Evolutionary conservation across 2,329 filamentous ascomycete genomes (phyloP).

Genomic region (Ploettnerulaceae sp.): DNA sequence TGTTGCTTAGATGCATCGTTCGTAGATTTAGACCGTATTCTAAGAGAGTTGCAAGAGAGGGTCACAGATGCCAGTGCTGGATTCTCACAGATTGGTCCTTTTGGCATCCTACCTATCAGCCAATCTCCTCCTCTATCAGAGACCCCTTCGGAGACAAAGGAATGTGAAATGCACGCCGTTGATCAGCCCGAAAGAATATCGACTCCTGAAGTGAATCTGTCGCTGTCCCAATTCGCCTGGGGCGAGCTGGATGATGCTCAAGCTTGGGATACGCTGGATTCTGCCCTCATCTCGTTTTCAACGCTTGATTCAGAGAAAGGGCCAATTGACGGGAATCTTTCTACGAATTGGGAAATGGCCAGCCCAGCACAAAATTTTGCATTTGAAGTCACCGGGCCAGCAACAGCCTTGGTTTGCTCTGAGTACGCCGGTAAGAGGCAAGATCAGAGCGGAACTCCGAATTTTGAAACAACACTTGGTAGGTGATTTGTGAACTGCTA

Average conservation of each 20-base stretch:
- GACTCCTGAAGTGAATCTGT: slow-evolving; percentile 7
- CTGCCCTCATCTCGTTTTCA: slow-evolving; percentile 5
- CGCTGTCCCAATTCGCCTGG: slow-evolving; percentile 6
- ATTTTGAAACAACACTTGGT: not conserved
- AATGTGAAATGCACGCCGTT: not conserved
- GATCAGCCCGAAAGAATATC: not conserved
- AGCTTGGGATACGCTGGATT: slow-evolving; percentile 6
- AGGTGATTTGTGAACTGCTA: too few species aligned
- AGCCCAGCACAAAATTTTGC: not conserved
- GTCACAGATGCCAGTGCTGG: not conserved
- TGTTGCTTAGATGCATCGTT: slow-evolving; percentile 10
- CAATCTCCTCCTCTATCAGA: not conserved
- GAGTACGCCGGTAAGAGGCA: not conserved
- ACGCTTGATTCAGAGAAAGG: slow-evolving; percentile 3
- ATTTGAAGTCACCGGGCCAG: not conserved
- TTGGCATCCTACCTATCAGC: slow-evolving; percentile 10
- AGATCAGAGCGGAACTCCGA: not conserved
- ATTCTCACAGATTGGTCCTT: slow-evolving; percentile 13
- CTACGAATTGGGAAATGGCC: not conserved
- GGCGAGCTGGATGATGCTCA: slow-evolving; percentile 4
- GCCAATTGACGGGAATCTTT: not conserved
- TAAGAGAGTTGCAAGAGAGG: slow-evolving; percentile 11
- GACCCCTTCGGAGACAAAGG: not conserved
- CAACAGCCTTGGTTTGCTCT: not conserved
- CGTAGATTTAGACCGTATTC: slow-evolving; percentile 13